Evolutionary conservation across 192 early-diverging fungal genomes (phyloP).

Genomic region (Coemansia sp.): DNA sequence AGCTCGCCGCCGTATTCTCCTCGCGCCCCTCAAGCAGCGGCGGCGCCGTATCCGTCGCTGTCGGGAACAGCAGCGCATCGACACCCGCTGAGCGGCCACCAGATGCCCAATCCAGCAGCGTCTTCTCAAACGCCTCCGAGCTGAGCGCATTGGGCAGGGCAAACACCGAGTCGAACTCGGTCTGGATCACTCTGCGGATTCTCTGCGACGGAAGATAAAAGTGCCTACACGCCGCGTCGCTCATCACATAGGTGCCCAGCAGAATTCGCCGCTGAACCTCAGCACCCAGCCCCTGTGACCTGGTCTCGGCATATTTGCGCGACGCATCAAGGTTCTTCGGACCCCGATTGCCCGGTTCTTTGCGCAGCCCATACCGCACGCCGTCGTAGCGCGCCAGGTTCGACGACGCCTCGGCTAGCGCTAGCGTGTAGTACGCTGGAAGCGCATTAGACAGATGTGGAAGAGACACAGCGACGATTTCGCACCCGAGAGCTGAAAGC

Average conservation of each 20-base stretch:
- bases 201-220: slow-evolving; percentile 84
- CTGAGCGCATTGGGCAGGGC: slow-evolving; percentile 61
- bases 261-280: slow-evolving; percentile 85
- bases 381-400: slow-evolving; percentile 91
- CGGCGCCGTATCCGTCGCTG: slow-evolving; percentile 74
- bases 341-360: not conserved
- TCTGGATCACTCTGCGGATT: slow-evolving; percentile 73
- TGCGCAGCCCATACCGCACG: slow-evolving; percentile 71
- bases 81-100: slow-evolving; percentile 39
- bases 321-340: slow-evolving; percentile 21
- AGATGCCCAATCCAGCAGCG: not conserved
- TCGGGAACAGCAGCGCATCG: slow-evolving; percentile 81
- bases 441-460: slow-evolving; percentile 72
- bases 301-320: slow-evolving; percentile 60
- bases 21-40: slow-evolving; percentile 33
- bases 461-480: slow-evolving; percentile 68
- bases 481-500: slow-evolving; percentile 66
- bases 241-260: slow-evolving; percentile 85
- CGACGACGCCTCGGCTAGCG: slow-evolving; percentile 87
- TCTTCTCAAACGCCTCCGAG: not conserved
- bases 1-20: slow-evolving; percentile 57
- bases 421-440: slow-evolving; percentile 85
- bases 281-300: slow-evolving; percentile 72
- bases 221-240: slow-evolving; percentile 64
- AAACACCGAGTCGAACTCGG: slow-evolving; percentile 80